Base-by-base conservation (phyloP, 2,329 filamentous ascomycete species). In the Ploettnerulaceae sp. region DNA sequence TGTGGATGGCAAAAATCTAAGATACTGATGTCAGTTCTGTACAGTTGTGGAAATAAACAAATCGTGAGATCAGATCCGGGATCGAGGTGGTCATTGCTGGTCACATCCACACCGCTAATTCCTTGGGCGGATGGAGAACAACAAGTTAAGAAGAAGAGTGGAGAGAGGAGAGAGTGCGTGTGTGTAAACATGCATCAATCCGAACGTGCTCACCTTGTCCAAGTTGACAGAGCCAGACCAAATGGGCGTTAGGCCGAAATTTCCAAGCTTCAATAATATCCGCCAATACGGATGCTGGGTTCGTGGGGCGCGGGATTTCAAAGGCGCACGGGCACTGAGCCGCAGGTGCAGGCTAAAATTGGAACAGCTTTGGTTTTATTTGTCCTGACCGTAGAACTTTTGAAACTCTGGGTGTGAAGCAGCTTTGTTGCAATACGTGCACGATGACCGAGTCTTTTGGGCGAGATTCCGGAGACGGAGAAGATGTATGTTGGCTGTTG, bases 221-320 rank as follows among this genome's bases (percentile, higher is more conserved):
- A 42, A 38, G 36, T 18, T 49, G 44, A 41, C 34, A 47, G 53
- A 37, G 38, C 43, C 36, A 49, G 32, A 33, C 35, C 39, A 37
- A 55, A 55, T 51, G 31, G 40, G 45, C 40, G 35, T 55, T 53
- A 50, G 50, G 52, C 54, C 50, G 38, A 58, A 52, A 48, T 53
- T 53, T 54, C 45, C 50, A 39, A 56, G 45, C 45, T 55, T 46
- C 37, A 47, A 46, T 9, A 35, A 46, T 56, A 56, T 54, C 54
- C 57, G 55, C 57, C 54, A 61, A 58, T 57, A 47, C 51, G 57
- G 59, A 42, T 56, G 43, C 51, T 48, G 57, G 57, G 51, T 54
- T 51, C 38, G 48, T 40, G 53, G 54, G 52, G 42, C 25, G 48
- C 46, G 52, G 54, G 47, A 54, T 55, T 58, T 47, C 49, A 48